phyloP scores from a whole-genome alignment of 768 basidiomycete genomes.

The Hericium coralloides region DNA sequence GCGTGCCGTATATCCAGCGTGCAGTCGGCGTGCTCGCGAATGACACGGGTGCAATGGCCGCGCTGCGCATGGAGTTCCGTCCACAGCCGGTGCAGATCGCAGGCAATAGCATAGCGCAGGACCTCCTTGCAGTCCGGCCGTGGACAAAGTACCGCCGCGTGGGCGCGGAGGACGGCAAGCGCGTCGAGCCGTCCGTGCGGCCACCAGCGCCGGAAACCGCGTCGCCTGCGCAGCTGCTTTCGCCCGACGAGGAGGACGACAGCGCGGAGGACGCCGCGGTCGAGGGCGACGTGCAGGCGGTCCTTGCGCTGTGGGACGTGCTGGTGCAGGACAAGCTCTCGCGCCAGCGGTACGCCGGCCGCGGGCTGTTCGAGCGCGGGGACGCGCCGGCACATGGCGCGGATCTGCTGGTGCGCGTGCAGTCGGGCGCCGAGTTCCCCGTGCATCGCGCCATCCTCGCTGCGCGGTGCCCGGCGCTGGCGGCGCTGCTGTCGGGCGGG shows the following conservation, averaged over 20 bases:
- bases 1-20: slow-evolving; percentile 78
- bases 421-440: slow-evolving; percentile 35
- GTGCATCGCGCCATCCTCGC: slow-evolving; percentile 62
- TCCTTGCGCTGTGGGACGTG: slow-evolving; percentile 18
- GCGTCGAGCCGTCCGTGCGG: slow-evolving; percentile 3
- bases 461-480: slow-evolving; percentile 43
- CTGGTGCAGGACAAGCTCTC: slow-evolving; percentile 7
- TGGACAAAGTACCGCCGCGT: slow-evolving; percentile 26
- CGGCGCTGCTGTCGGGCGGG: slow-evolving; percentile 30
- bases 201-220: neutral
- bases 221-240: neutral
- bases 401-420: slow-evolving; percentile 47
- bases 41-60: slow-evolving; percentile 82
- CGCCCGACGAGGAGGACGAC: slow-evolving; percentile 11
- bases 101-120: slow-evolving; percentile 53
- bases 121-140: slow-evolving; percentile 60
- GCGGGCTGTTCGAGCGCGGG: neutral
- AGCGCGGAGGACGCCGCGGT: slow-evolving; percentile 23
- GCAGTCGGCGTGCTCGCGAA: slow-evolving; percentile 51
- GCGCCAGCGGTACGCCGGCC: neutral
- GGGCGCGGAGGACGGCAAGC: neutral
- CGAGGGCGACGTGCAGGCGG: slow-evolving; percentile 25
- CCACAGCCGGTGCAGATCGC: slow-evolving; percentile 44
- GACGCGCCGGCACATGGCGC: slow-evolving; percentile 41
- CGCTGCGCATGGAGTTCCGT: slow-evolving; percentile 64